Conservation (phyloP, 306 rosid species). For the Corylus heterophylla region DNA sequence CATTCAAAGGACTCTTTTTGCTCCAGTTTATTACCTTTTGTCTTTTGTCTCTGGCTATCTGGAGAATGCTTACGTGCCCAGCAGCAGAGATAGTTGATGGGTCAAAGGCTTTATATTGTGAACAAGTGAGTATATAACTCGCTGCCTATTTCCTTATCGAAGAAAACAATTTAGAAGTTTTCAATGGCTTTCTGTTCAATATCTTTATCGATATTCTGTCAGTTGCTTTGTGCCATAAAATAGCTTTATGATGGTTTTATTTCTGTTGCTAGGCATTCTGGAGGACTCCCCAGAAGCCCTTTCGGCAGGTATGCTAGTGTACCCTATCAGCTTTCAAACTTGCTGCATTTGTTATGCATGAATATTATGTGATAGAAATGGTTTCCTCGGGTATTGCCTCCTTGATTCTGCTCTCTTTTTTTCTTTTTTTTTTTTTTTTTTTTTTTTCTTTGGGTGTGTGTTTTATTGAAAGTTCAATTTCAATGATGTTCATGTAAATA, state of each 20-base stretch:
- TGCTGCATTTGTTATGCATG: neutral
- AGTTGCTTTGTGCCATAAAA: neutral
- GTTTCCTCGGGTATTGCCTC: neutral
- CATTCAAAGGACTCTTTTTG: neutral
- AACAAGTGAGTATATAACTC: constrained; percentile 57
- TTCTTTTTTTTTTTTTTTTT: neutral
- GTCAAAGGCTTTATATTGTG: constrained; percentile 81
- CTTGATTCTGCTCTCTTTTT: neutral
- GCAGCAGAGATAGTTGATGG: constrained; percentile 98
- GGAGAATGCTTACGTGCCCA: constrained; percentile 70
- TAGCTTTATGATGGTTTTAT: constrained; percentile 28
- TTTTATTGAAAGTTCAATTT: neutral
- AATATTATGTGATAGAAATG: neutral
- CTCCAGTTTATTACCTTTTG: neutral
- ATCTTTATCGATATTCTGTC: neutral
- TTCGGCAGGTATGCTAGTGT: constrained; percentile 71
- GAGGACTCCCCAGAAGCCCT: constrained; percentile 96
- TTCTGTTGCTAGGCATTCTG: constrained; percentile 75
- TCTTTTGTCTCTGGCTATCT: neutral
- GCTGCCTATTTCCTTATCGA: neutral
- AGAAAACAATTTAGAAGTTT: no score
- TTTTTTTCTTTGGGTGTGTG: neutral
- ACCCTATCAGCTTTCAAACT: neutral
- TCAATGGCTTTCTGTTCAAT: neutral
- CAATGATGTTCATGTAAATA: neutral